These are phyloP conservation scores for Curvularia spicifera DNA, from an alignment of 2,329 filamentous ascomycete genomes.

Conservation along the genomic window DNA sequence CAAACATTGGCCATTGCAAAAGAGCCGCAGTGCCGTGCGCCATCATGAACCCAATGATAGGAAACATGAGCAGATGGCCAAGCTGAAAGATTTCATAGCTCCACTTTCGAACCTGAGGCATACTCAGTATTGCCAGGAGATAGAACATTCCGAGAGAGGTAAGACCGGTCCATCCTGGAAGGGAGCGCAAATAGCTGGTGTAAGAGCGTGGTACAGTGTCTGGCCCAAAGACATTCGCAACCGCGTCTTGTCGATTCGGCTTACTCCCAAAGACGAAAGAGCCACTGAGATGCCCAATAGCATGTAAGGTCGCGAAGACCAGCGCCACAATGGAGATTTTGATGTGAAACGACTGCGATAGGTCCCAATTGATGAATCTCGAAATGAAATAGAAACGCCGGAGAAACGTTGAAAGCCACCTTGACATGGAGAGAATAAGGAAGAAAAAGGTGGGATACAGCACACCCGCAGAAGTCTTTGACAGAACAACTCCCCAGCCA, in stretches of 20 bases:
- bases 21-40: conserved; percentile 61
- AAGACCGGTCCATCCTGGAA: conserved; percentile 61
- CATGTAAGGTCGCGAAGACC: conserved; percentile 60
- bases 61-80: conserved; percentile 64
- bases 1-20: conserved; percentile 63
- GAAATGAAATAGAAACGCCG: conserved; percentile 60
- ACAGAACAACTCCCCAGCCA: conserved; percentile 63
- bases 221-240: conserved; percentile 55
- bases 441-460: conserved; percentile 66
- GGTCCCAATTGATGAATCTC: conserved; percentile 64
- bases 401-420: conserved; percentile 62
- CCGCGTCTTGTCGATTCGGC: conserved; percentile 52
- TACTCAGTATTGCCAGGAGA: conserved; percentile 56
- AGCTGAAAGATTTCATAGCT: conserved; percentile 65
- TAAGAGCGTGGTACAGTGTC: conserved; percentile 56
- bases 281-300: conserved; percentile 61
- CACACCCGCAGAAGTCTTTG: conserved; percentile 62
- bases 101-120: conserved; percentile 59
- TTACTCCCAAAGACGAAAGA: conserved; percentile 60
- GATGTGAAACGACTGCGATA: conserved; percentile 63
- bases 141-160: conserved; percentile 60
- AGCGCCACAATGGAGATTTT: conserved; percentile 61
- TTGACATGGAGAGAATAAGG: conserved; percentile 64
- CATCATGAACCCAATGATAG: conserved; percentile 62
- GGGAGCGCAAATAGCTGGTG: conserved; percentile 54